Base-by-base conservation (phyloP, 163 green algal genomes). In the Volvox carteri region DNA sequence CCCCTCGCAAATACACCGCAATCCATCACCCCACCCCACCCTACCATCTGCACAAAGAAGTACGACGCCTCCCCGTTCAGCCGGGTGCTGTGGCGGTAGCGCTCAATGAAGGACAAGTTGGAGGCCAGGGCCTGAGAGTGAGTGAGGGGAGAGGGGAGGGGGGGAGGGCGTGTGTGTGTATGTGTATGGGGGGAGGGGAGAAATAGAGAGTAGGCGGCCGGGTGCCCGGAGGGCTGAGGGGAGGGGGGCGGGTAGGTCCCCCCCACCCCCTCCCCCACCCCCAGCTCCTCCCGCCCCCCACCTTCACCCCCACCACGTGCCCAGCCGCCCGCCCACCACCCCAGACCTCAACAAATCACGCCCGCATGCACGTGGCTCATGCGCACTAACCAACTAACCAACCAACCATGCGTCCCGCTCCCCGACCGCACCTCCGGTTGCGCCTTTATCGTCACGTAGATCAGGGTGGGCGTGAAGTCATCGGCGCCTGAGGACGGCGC, bases 11-110 rank as follows among this genome's bases (percentile, higher is more conserved):
- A n/a, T n/a, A n/a, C n/a, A n/a, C n/a, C n/a, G n/a, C 28, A 23
- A 39, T 4, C 62, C 25, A 12, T 11, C 54, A 65, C 54, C 54
- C 54, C 6, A 23, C 54, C 54, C 5, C 5, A 19, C 54, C 90
- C 42, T 46, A 98, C 95, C 94, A 99, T 95, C 90, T 99, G 98
- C 30, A 96, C 97, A 77, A 98, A 98, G 92, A 99, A 99, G 95
- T 98, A 99, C 42, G 95, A 93, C 42, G 97, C 95, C 91, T 99
- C 95, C 4, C 93, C 95, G 12, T 93, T 92, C 19, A 99, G 94
- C n/a, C 94, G 93, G 5, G 90, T 84, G 8, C 90, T 79, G 37
- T 90, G 90, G 46, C 97, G 91, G 92, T 98, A 99, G 46, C 97
- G 95, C 91, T 96, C 91, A 35, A 99, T 98, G 95, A 98, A 99